phyloP scores from a whole-genome alignment of 2,329 filamentous ascomycete species.

The Immersiporthe knoxdaviesiana region DNA sequence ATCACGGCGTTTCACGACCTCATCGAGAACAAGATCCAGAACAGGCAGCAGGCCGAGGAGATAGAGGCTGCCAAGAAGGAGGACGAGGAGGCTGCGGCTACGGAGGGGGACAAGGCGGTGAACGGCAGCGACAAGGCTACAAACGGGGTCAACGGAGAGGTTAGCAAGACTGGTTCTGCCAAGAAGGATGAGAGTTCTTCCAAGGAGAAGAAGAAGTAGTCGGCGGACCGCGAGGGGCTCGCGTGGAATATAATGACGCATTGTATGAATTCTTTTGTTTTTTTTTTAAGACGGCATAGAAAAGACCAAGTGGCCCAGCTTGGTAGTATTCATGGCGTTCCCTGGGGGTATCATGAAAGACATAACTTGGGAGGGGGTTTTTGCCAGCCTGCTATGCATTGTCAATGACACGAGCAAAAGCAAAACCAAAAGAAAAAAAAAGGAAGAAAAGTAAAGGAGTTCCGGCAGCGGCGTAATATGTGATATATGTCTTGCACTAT shows the following conservation, averaged over 20 bases:
- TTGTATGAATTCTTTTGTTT: conserved; percentile 32
- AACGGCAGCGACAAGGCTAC: conserved; percentile 42
- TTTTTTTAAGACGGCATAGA: conserved; percentile 31
- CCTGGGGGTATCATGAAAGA: conserved; percentile 27
- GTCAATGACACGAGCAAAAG: conserved; percentile 28
- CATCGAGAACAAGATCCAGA: conserved; percentile 99
- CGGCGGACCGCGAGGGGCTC: conserved; percentile 4
- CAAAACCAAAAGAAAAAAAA: no score
- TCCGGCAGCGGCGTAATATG: not conserved
- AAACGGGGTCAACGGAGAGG: conserved; percentile 46
- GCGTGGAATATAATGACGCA: conserved; percentile 20
- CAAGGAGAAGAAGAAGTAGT: conserved; percentile 32
- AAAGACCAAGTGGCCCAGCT: conserved; percentile 23
- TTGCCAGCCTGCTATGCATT: conserved; percentile 5
- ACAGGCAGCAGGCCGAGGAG: conserved; percentile 94
- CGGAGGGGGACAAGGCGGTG: conserved; percentile 62
- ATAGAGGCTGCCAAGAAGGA: conserved; percentile 84
- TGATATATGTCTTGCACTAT: not conserved
- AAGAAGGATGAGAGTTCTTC: conserved; percentile 43
- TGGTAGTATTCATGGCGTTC: conserved; percentile 34
- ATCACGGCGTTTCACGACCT: conserved; percentile 99
- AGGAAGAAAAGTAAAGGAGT: not conserved
- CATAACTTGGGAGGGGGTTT: conserved; percentile 16
- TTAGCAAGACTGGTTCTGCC: conserved; percentile 53
- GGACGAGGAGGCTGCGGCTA: conserved; percentile 65